Evolutionary conservation across 108 stramenopile genomes (phyloP), one percentile per base, ranked within the genome.

Genomic region (Nitzschia sp.): DNA sequence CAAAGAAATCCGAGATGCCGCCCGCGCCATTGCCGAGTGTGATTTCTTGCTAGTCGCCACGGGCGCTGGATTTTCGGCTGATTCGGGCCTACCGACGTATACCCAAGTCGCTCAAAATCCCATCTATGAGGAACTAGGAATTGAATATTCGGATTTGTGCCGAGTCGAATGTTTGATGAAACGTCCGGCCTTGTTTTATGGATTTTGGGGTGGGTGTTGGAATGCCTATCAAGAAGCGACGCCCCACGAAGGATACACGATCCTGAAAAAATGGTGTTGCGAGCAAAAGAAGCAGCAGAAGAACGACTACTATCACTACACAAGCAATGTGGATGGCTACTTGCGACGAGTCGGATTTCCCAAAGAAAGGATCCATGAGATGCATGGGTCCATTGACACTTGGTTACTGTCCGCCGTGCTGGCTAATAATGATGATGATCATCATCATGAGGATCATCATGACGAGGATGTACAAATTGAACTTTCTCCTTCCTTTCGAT

Each of bases 241-340:
- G 23, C 82, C 85, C 29, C 85, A 86, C 38, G 22, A 27, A n/a
- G 85, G 82, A 6, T 86, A 86, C 58, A 54, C 69, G n/a, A 56
- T 86, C 3, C 53, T 86, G 2, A 66, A 79, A 35, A 17, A 61
- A 34, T 86, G 85, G 85, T 81, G 81, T 22, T 6, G 48, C 65
- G 52, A 45, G 50, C 66, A 34, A 22, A 53, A 27, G 32, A 57
- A 52, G 52, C 9, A 3, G n/a, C 28, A 58, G 11, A 52, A 44
- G 15, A 66, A 2, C 32, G 17, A 0, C 31, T 85, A 75, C 70
- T 85, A 71, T 66, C 59, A 81, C 2, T 85, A 85, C 48, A 70
- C 81, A 4, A 79, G 77, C 2, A 85, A 85, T 54, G 80, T 85
- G 13, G 84, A 85, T 69, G 78, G 84, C 30, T 78, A 82, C 46